Conservation (phyloP, 768 basidiomycete species). For the Rhizopogon vesiculosus region DNA sequence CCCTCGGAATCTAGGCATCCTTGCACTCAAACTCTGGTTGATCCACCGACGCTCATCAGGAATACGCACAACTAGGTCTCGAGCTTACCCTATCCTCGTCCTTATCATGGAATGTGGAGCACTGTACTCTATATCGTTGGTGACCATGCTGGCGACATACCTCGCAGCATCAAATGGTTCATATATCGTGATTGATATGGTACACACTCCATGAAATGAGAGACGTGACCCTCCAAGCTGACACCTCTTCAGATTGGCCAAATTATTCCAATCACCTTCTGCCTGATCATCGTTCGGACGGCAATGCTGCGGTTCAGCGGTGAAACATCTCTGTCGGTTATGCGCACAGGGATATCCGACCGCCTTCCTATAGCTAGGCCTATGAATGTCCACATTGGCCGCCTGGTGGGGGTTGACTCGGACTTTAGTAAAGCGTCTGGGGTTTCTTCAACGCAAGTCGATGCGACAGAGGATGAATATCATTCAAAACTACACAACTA, state of each 20-base stretch:
- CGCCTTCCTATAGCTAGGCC: too few relatives aligned
- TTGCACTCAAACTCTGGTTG: not conserved
- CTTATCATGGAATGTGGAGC: constrained; percentile 1
- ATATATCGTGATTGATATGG: constrained; percentile 2
- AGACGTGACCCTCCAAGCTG: not conserved
- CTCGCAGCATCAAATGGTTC: not conserved
- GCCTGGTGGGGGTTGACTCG: too few relatives aligned
- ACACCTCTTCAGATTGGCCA: not conserved
- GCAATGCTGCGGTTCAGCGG: not conserved
- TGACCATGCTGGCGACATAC: not conserved
- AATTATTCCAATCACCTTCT: constrained; percentile 5
- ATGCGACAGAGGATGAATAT: too few relatives aligned
- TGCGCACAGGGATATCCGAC: too few relatives aligned
- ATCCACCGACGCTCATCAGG: not conserved
- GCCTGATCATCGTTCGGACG: not conserved
- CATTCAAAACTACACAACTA: too few relatives aligned
- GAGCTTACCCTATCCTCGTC: not conserved
- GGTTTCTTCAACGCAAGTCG: too few relatives aligned
- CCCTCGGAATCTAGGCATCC: not conserved
- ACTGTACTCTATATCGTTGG: not conserved
- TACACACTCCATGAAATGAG: not conserved
- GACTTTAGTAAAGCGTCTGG: too few relatives aligned
- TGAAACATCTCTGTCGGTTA: not conserved
- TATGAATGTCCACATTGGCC: too few relatives aligned
- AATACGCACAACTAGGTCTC: not conserved